Percentiles rank a stretch among this genome's conserved stretches.
phyloP scores from a whole-genome alignment of 1,284 basidiomycete genomes.

The Schizophyllum commune region DNA sequence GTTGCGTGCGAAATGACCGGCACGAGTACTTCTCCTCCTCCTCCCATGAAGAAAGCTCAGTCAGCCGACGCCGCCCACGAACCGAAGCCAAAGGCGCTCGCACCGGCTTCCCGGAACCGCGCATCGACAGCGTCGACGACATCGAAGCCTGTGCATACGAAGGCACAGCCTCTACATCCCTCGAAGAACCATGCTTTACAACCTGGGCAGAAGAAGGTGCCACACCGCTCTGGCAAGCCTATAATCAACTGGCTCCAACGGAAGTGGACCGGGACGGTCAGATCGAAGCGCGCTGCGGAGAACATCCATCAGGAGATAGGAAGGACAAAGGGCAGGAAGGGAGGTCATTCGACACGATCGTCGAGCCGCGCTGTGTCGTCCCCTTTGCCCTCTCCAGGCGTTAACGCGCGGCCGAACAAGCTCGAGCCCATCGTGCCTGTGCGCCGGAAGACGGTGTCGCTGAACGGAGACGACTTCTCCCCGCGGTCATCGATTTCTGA shows the following conservation, averaged over 20 bases:
- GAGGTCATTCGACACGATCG: constrained; percentile 18
- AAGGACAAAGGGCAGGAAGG: constrained; percentile 21
- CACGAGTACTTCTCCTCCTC: neutral
- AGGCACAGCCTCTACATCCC: neutral
- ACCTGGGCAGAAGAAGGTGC: constrained; percentile 41
- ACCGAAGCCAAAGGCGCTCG: neutral
- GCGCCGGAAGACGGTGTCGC: constrained; percentile 54
- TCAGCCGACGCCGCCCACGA: neutral
- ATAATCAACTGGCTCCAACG: constrained; percentile 90
- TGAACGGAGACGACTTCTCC: constrained; percentile 49
- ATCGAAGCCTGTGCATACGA: neutral
- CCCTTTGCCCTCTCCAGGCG: constrained; percentile 25
- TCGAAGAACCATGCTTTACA: neutral
- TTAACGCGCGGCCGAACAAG: neutral
- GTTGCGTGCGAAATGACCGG: neutral
- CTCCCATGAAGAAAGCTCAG: neutral
- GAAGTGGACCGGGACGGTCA: constrained; percentile 68
- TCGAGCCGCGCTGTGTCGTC: constrained; percentile 31
- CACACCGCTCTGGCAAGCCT: constrained; percentile 70
- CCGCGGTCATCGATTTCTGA: constrained; percentile 33
- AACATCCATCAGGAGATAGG: constrained; percentile 17
- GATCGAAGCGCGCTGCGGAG: constrained; percentile 31
- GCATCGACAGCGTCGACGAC: too few relatives aligned
- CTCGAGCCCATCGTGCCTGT: constrained; percentile 11
- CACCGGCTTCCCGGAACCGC: too few relatives aligned